Evolutionary conservation across 768 basidiomycete species (phyloP).

Genomic region (Baorangia bicolor): DNA sequence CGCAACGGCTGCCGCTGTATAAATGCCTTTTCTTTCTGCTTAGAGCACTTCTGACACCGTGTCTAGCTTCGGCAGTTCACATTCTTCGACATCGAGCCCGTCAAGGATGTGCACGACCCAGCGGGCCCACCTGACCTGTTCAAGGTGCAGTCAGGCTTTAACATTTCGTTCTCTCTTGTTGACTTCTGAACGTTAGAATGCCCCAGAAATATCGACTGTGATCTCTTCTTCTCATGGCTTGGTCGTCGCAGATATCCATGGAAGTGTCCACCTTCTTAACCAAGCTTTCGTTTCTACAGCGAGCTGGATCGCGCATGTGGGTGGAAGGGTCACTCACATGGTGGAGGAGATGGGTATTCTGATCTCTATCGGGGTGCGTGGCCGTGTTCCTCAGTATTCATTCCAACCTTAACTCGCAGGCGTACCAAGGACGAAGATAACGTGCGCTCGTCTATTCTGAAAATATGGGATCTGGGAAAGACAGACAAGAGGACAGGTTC

Average conservation of each 20-base stretch:
- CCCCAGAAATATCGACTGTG: conserved; percentile 73
- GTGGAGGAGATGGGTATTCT: conserved; percentile 76
- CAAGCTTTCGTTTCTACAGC: conserved; percentile 65
- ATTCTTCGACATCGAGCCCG: conserved; percentile 79
- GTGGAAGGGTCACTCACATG: conserved; percentile 85
- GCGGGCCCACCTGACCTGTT: conserved; percentile 74
- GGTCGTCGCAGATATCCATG: conserved; percentile 83
- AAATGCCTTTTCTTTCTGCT: background rate
- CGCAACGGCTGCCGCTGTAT: conserved; percentile 22
- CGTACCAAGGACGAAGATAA: conserved; percentile 68
- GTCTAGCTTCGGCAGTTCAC: conserved; percentile 82
- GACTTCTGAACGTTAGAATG: conserved; percentile 37
- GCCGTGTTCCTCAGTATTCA: background rate
- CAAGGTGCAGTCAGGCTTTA: conserved; percentile 46
- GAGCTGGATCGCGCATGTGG: conserved; percentile 79
- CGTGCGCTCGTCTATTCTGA: conserved; percentile 65
- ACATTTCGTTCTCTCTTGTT: background rate
- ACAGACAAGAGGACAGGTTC: conserved; percentile 61
- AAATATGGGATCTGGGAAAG: conserved; percentile 85
- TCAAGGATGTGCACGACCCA: conserved; percentile 79
- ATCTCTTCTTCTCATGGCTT: conserved; percentile 62
- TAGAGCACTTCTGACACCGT: conserved; percentile 6
- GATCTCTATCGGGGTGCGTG: conserved; percentile 83
- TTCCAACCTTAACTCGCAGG: conserved; percentile 11
- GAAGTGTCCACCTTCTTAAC: conserved; percentile 74